phyloP scores from a whole-genome alignment of 495 filamentous ascomycete species.

The Aspergillus taichungensis region DNA sequence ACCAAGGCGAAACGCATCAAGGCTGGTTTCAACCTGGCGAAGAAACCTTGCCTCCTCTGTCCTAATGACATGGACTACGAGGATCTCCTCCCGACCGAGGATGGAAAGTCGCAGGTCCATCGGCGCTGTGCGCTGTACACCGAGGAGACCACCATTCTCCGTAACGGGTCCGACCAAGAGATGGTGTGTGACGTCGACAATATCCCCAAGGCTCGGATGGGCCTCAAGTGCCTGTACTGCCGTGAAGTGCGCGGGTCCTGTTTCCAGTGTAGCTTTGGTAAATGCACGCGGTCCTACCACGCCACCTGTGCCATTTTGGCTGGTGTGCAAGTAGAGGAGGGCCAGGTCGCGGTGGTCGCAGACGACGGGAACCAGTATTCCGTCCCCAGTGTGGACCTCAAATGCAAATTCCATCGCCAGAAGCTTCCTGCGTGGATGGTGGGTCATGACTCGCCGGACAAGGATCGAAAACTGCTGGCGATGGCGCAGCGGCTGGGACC shows the following conservation, averaged over 20 bases:
- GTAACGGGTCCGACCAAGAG: slow-evolving; percentile 58
- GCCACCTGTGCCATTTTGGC: slow-evolving; percentile 88
- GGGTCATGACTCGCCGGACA: slow-evolving; percentile 57
- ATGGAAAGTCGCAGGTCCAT: slow-evolving; percentile 74
- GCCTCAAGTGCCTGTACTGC: slow-evolving; percentile 90
- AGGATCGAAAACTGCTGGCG: slow-evolving; percentile 49
- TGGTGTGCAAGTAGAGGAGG: slow-evolving; percentile 83
- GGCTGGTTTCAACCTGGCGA: slow-evolving; percentile 58
- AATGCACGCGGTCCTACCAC: slow-evolving; percentile 89
- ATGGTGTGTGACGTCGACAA: slow-evolving; percentile 65
- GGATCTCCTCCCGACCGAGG: slow-evolving; percentile 76
- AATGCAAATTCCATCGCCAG: slow-evolving; percentile 85
- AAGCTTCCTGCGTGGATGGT: slow-evolving; percentile 63
- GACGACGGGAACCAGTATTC: slow-evolving; percentile 90
- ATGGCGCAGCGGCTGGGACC: slow-evolving; percentile 58
- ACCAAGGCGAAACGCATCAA: slow-evolving; percentile 67
- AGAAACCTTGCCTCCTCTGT: slow-evolving; percentile 87
- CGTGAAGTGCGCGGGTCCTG: slow-evolving; percentile 87
- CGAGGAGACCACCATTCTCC: slow-evolving; percentile 78
- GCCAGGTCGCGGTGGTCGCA: slow-evolving; percentile 73
- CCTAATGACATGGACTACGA: slow-evolving; percentile 85
- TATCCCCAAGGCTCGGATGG: slow-evolving; percentile 79
- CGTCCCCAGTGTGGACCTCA: slow-evolving; percentile 79
- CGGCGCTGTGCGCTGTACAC: slow-evolving; percentile 83
- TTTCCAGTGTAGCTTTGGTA: slow-evolving; percentile 94